These are phyloP conservation scores for Westerdykella aurantiaca DNA, from an alignment of 2,329 filamentous ascomycete species.

Conservation along the genomic window DNA sequence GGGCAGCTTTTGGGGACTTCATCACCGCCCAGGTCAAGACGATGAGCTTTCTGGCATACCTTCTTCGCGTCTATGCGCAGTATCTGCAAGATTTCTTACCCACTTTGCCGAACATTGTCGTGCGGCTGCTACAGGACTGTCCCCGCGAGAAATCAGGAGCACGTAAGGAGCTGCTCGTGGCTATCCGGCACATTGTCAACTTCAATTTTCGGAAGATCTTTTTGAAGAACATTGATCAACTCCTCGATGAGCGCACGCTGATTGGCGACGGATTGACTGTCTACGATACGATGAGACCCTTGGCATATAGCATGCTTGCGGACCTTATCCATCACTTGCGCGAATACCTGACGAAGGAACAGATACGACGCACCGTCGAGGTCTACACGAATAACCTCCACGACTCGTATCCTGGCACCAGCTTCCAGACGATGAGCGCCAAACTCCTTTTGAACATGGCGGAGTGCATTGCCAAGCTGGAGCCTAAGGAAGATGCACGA, in stretches of 20 bases:
- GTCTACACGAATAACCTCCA: slow-evolving; percentile 96
- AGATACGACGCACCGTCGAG: slow-evolving; percentile 92
- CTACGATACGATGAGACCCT: slow-evolving; percentile 89
- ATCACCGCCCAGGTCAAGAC: slow-evolving; percentile 98
- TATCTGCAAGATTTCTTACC: slow-evolving; percentile 84
- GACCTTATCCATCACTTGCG: slow-evolving; percentile 96
- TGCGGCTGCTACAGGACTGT: slow-evolving; percentile 86
- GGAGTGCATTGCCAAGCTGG: slow-evolving; percentile 90
- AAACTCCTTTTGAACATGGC: slow-evolving; percentile 97
- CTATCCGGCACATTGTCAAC: slow-evolving; percentile 97
- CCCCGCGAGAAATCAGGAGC: slow-evolving; percentile 90
- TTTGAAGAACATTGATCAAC: slow-evolving; percentile 85
- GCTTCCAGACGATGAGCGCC: slow-evolving; percentile 99
- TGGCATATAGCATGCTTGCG: slow-evolving; percentile 97
- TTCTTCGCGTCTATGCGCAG: slow-evolving; percentile 80
- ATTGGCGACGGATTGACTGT: slow-evolving; percentile 95
- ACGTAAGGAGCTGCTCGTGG: slow-evolving; percentile 90
- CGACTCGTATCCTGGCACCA: slow-evolving; percentile 93
- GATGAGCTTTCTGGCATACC: slow-evolving; percentile 95
- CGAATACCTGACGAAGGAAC: slow-evolving; percentile 78
- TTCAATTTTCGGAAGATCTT: slow-evolving; percentile 98
- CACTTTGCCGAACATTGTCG: slow-evolving; percentile 79
- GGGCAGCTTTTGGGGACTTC: slow-evolving; percentile 91
- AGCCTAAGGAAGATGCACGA: slow-evolving; percentile 87
- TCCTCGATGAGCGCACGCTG: slow-evolving; percentile 87